Evolutionary conservation across 2,329 filamentous ascomycete genomes (phyloP).

Genomic region (Microdochium paspali): DNA sequence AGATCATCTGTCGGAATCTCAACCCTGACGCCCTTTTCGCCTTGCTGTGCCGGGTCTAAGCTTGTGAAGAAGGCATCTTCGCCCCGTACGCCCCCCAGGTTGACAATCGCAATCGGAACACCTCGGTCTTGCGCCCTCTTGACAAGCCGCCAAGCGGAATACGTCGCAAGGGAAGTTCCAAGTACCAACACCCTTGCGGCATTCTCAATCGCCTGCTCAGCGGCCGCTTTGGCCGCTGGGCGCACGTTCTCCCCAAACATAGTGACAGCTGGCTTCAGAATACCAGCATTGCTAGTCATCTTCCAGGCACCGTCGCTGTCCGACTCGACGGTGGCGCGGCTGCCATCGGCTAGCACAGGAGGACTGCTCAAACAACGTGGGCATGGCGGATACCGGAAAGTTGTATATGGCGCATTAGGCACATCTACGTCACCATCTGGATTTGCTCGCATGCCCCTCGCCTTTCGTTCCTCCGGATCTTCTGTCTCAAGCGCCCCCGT

Average conservation of each 20-base stretch:
- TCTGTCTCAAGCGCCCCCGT: slow-evolving; percentile 71
- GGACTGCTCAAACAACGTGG: slow-evolving; percentile 65
- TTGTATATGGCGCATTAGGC: slow-evolving; percentile 76
- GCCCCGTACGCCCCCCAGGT: slow-evolving; percentile 74
- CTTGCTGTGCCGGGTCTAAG: slow-evolving; percentile 39
- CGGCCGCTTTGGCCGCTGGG: slow-evolving; percentile 57
- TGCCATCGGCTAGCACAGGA: slow-evolving; percentile 44
- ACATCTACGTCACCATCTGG: slow-evolving; percentile 93
- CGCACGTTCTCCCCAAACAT: slow-evolving; percentile 95
- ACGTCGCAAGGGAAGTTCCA: slow-evolving; percentile 87
- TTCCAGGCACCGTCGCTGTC: slow-evolving; percentile 77
- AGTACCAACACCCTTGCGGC: slow-evolving; percentile 69
- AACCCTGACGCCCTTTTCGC: slow-evolving; percentile 43
- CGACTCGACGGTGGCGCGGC: slow-evolving; percentile 50
- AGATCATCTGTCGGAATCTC: slow-evolving; percentile 49
- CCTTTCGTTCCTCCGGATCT: slow-evolving; percentile 58
- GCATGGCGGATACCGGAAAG: slow-evolving; percentile 86
- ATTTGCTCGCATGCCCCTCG: slow-evolving; percentile 70
- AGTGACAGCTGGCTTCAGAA: slow-evolving; percentile 85
- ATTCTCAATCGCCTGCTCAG: slow-evolving; percentile 70
- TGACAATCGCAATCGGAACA: slow-evolving; percentile 82
- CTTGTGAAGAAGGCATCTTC: slow-evolving; percentile 63
- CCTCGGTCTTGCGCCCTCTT: slow-evolving; percentile 72
- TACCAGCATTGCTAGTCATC: slow-evolving; percentile 56
- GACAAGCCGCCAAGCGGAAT: slow-evolving; percentile 85